phyloP scores from a whole-genome alignment of 1,139 yeast genomes.

The Geotrichum armillariae region DNA sequence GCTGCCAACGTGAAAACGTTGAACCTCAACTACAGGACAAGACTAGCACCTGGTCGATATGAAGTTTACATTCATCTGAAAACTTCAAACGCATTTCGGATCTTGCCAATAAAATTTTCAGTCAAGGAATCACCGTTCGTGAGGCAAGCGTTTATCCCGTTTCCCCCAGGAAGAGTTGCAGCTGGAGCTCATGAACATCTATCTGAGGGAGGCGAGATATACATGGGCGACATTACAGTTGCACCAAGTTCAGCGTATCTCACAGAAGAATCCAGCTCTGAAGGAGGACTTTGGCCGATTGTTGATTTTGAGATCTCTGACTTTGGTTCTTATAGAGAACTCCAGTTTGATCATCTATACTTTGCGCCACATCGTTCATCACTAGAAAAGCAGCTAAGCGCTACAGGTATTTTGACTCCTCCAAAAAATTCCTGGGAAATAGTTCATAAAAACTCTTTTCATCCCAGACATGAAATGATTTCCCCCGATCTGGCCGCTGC shows the following conservation, averaged over 20 bases:
- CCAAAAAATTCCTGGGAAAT: conserved; percentile 15
- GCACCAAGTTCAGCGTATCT: too few relatives aligned
- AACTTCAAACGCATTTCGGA: conserved; percentile 26
- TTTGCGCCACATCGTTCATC: conserved; percentile 8
- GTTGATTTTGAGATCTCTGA: conserved; percentile 20
- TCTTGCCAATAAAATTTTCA: conserved; percentile 29
- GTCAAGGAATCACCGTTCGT: conserved; percentile 19
- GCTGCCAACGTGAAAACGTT: conserved; percentile 33
- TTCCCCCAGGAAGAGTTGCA: conserved; percentile 15
- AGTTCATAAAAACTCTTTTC: not conserved
- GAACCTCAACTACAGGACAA: conserved; percentile 29
- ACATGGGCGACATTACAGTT: conserved; percentile 20
- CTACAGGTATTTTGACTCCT: conserved; percentile 14
- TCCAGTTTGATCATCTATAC: conserved; percentile 16
- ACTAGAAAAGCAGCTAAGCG: not conserved
- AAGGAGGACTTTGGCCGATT: conserved; percentile 17
- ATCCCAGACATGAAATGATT: too few relatives aligned
- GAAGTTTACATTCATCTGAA: conserved; percentile 29
- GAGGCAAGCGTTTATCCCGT: conserved; percentile 19
- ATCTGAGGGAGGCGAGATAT: conserved; percentile 11
- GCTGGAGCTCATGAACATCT: conserved; percentile 15
- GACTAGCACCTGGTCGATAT: conserved; percentile 32
- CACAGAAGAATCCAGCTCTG: not conserved
- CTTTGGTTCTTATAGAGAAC: conserved; percentile 14
- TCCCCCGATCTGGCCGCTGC: conserved; percentile 13